A percentile compares a stretch with the other conserved stretches of the same genome.
phyloP scores from a whole-genome alignment of 176 grass and related monocot species.

The Avena eriantha region DNA sequence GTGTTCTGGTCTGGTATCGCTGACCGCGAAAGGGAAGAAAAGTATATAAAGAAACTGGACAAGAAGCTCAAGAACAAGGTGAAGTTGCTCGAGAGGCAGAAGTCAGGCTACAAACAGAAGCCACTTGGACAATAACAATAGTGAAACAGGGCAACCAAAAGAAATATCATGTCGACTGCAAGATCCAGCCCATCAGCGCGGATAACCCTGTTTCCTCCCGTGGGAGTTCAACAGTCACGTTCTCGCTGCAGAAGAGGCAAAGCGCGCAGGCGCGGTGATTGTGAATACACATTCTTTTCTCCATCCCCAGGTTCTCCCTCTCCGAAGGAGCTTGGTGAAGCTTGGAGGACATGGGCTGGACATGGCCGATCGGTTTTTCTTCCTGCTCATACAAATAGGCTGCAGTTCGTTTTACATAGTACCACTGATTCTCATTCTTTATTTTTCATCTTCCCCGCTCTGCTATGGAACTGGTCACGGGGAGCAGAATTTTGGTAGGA shows the following conservation, averaged over 20 bases:
- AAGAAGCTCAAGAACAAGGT: slow-evolving; percentile 90
- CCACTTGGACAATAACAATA: slow-evolving; percentile 65
- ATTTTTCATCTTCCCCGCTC: slow-evolving; percentile 26
- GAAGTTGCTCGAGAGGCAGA: slow-evolving; percentile 86
- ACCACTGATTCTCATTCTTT: slow-evolving; percentile 46
- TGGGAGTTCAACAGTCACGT: not conserved
- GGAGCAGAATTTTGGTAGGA: slow-evolving; percentile 57
- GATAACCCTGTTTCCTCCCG: slow-evolving; percentile 18
- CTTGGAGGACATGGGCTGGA: slow-evolving; percentile 34
- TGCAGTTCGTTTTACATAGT: slow-evolving; percentile 28
- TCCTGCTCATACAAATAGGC: slow-evolving; percentile 35
- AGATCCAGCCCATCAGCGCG: slow-evolving; percentile 21
- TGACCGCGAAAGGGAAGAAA: slow-evolving; percentile 86
- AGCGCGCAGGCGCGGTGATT: slow-evolving; percentile 12
- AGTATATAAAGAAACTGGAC: slow-evolving; percentile 81
- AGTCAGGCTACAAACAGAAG: slow-evolving; percentile 95
- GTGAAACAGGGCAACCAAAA: not conserved
- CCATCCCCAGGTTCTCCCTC: slow-evolving; percentile 37
- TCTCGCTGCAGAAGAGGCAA: slow-evolving; percentile 31
- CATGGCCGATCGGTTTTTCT: slow-evolving; percentile 13
- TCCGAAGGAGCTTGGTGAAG: slow-evolving; percentile 45
- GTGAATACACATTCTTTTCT: slow-evolving; percentile 56
- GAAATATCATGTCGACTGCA: not conserved
- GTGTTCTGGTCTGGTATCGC: slow-evolving; percentile 86
- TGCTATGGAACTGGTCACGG: slow-evolving; percentile 4